Conservation (phyloP, 768 basidiomycete species). For the Cantharellus anzutake region DNA sequence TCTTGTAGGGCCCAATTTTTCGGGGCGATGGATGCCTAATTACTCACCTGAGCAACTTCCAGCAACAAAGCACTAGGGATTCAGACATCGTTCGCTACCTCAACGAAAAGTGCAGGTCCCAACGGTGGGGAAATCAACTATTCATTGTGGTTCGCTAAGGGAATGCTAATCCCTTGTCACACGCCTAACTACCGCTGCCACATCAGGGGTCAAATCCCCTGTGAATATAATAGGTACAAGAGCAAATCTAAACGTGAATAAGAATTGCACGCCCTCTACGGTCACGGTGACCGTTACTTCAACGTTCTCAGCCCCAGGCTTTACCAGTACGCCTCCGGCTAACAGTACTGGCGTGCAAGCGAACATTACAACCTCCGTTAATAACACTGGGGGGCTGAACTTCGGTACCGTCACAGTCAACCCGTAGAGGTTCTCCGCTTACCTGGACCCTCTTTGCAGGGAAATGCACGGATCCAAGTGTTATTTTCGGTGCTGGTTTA, state of each 20-base stretch:
- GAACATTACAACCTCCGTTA: background rate
- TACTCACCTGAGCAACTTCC: too few relatives aligned
- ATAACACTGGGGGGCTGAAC: background rate
- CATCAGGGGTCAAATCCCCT: too few relatives aligned
- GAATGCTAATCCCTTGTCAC: too few relatives aligned
- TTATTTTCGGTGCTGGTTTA: slow-evolving; percentile 7
- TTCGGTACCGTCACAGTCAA: background rate
- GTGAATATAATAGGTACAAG: too few relatives aligned
- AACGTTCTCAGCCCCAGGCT: background rate
- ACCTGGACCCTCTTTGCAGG: background rate
- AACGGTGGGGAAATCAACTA: too few relatives aligned
- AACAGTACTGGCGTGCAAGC: background rate
- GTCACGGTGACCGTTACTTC: background rate
- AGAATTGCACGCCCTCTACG: background rate
- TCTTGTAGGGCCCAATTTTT: background rate
- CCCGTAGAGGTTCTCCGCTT: background rate
- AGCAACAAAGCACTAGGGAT: too few relatives aligned
- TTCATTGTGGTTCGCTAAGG: too few relatives aligned
- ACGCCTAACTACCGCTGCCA: too few relatives aligned
- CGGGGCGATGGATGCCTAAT: too few relatives aligned
- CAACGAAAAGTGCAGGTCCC: too few relatives aligned
- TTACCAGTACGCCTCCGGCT: background rate
- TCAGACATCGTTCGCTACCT: too few relatives aligned
- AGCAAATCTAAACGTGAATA: too few relatives aligned
- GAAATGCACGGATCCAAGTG: slow-evolving; percentile 5